Conservation (phyloP, 2,329 filamentous ascomycete genomes). For the Colletotrichum trifolii region DNA sequence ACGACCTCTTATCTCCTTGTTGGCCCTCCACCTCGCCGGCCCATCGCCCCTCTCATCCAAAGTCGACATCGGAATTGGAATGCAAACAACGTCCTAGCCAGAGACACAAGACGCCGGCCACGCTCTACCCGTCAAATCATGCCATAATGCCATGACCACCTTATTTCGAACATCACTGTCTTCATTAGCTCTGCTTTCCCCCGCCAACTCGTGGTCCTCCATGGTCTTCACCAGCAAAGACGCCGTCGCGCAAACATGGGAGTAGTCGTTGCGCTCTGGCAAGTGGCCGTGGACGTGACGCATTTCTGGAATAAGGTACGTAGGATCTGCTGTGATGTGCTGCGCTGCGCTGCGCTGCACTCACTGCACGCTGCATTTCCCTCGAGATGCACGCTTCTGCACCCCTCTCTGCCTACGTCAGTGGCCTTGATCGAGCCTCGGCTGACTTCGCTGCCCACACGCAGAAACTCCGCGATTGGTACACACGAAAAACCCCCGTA, state of each 20-base stretch:
- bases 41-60: constrained; percentile 16
- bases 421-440: neutral
- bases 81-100: constrained; percentile 25
- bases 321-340: constrained; percentile 13
- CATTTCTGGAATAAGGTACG: constrained; percentile 72
- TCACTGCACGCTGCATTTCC: neutral
- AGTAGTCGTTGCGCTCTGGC: constrained; percentile 62
- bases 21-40: neutral
- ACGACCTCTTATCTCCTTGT: neutral
- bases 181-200: constrained; percentile 29
- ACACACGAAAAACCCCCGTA: constrained; percentile 71
- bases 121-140: constrained; percentile 24
- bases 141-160: constrained; percentile 35
- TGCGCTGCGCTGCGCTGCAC: too few species aligned
- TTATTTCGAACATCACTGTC: constrained; percentile 18
- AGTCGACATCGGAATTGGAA: constrained; percentile 25
- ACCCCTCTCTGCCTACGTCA: constrained; percentile 1
- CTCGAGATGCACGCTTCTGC: neutral
- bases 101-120: constrained; percentile 28
- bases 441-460: constrained; percentile 19
- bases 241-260: constrained; percentile 48
- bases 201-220: constrained; percentile 30
- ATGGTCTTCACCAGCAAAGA: constrained; percentile 28
- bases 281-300: constrained; percentile 70
- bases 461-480: constrained; percentile 77